Evolutionary conservation across 176 grass and related monocot genomes (phyloP), one percentile per base, ranked within the genome.

Genomic region (Miscanthus lutarioriparius): DNA sequence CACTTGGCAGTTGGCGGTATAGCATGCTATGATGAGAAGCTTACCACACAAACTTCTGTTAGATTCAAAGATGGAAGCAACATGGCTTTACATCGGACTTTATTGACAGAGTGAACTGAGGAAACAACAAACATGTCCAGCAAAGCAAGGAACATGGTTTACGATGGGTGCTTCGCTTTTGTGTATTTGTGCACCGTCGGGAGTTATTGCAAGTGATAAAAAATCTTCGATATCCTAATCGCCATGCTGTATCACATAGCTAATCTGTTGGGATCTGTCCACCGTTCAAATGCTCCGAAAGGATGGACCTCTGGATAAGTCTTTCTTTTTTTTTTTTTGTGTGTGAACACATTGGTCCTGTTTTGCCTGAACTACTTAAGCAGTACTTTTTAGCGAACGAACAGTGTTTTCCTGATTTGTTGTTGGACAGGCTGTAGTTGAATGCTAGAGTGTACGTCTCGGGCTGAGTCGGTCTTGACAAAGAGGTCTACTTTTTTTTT

Each of bases 11-110:
- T 23, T 56, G 54, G 54, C n/a, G 0, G 7, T 26, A 59, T 73
- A 67, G 32, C 26, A 10, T 22, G 6, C 9, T 64, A 22, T 38
- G 78, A 72, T 33, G 41, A 56, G 20, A 79, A 72, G 22, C 20
- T 82, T 41, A 75, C 51, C 23, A 40, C 58, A 47, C 61, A 64
- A 65, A 47, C 45, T 63, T 53, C 25, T 69, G 16, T 79, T 22
- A 7, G 12, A 65, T 48, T 51, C 32, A 49, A n/a, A 37, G 43
- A 30, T 12, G 22, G 35, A 58, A 72, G 44, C 27, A 41, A 35
- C 30, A 48, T 41, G 30, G 40, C 81, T 81, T 13, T 85, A 67
- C 22, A 51, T 32, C 5, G 2, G 59, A 17, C 37, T 69, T 72
- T 11, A 16, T 26, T 47, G 61, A 32, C 61, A 87, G 22, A 68